A percentile compares a stretch with the other conserved stretches of the same genome.
Conservation (phyloP, 1,284 basidiomycete genomes). For the Leccinum griseonigrum region DNA sequence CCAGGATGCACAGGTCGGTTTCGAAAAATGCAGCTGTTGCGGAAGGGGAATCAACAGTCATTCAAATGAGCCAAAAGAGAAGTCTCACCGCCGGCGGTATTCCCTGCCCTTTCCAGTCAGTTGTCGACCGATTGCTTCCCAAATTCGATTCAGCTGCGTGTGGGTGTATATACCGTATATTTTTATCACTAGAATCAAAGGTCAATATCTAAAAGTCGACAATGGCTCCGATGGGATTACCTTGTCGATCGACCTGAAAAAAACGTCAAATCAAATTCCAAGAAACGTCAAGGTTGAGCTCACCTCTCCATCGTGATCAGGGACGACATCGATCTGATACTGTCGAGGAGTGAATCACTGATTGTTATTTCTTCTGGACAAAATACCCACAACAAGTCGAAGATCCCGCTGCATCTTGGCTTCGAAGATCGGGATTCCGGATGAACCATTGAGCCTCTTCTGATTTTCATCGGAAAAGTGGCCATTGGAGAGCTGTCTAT, state of each 20-base stretch:
- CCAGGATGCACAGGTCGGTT: constrained; percentile 35
- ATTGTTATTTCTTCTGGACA: background rate
- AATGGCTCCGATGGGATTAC: constrained; percentile 29
- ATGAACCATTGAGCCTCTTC: constrained; percentile 51
- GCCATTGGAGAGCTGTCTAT: constrained; percentile 62
- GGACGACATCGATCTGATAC: constrained; percentile 65
- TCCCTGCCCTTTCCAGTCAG: constrained; percentile 51
- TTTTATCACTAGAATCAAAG: constrained; percentile 42
- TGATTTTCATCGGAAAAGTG: constrained; percentile 69
- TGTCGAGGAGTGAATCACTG: constrained; percentile 23
- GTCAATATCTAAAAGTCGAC: background rate
- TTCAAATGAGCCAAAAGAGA: background rate
- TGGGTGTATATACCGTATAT: constrained; percentile 67
- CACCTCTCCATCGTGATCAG: constrained; percentile 50
- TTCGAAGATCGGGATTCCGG: constrained; percentile 59
- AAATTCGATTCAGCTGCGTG: constrained; percentile 54
- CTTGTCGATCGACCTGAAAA: constrained; percentile 53
- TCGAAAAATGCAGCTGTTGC: constrained; percentile 45
- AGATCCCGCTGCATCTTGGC: constrained; percentile 65
- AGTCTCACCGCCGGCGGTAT: constrained; percentile 45
- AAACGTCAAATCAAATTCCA: background rate
- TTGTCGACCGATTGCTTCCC: constrained; percentile 51
- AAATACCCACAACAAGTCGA: constrained; percentile 52
- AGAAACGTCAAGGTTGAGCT: constrained; percentile 15
- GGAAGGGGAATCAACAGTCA: background rate